Evolutionary conservation across 2,329 filamentous ascomycete species (phyloP).

Genomic region (Dactylellina leptospora): DNA sequence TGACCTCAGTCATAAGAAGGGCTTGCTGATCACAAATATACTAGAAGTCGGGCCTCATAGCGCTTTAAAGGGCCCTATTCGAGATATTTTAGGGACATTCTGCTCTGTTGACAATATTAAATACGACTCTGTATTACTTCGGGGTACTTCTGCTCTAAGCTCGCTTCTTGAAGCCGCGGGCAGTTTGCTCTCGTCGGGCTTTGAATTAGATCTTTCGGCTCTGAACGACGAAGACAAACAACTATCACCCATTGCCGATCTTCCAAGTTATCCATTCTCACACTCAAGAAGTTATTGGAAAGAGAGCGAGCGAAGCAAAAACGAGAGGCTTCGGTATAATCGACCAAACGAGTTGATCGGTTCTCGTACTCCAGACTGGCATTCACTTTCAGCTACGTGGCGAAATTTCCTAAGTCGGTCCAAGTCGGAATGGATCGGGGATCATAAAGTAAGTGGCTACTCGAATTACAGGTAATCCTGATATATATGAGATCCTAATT

Average conservation of each 20-base stretch:
- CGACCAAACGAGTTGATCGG: constrained; percentile 26
- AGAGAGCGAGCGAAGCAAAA: constrained; percentile 24
- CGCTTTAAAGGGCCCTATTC: constrained; percentile 7
- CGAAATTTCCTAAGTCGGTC: constrained; percentile 14
- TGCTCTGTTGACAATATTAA: constrained; percentile 8
- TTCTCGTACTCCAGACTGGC: background rate
- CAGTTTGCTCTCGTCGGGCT: constrained; percentile 17
- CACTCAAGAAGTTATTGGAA: constrained; percentile 22
- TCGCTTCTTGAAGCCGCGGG: constrained; percentile 17
- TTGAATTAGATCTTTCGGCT: background rate
- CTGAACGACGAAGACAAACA: background rate
- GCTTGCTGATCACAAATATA: constrained; percentile 25
- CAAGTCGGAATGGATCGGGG: constrained; percentile 31
- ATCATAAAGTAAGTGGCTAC: constrained; percentile 7
- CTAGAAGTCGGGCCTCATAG: constrained; percentile 32
- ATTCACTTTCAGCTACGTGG: constrained; percentile 17
- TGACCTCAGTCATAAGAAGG: constrained; percentile 1
- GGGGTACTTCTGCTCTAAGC: constrained; percentile 2
- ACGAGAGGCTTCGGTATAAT: constrained; percentile 6
- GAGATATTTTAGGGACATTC: constrained; percentile 23
- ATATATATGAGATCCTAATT: background rate
- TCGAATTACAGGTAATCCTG: background rate
- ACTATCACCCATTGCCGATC: background rate
- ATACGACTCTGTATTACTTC: constrained; percentile 14
- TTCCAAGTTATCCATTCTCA: constrained; percentile 22